Evolutionary conservation across 805 yeast species (phyloP).

Genomic region (Kazachstania taianensis): DNA sequence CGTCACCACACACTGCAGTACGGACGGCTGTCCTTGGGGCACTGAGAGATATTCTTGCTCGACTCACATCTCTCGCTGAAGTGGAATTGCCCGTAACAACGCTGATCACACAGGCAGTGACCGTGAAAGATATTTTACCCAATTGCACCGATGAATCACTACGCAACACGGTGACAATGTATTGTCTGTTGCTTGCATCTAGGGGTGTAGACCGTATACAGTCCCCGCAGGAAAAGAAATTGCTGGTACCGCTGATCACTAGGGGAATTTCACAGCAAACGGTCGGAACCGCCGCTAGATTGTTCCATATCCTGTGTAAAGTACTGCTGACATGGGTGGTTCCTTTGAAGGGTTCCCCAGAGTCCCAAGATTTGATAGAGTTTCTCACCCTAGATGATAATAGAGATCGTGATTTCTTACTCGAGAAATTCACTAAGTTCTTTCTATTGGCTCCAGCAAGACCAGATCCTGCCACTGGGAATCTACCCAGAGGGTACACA

Average conservation of each 20-base stretch:
- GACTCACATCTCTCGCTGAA: slow-evolving; percentile 46
- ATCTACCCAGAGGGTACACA: slow-evolving; percentile 35
- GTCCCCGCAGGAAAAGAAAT: slow-evolving; percentile 26
- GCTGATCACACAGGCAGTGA: slow-evolving; percentile 50
- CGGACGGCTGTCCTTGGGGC: slow-evolving; percentile 58
- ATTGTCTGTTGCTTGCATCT: slow-evolving; percentile 55
- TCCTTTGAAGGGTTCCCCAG: slow-evolving; percentile 39
- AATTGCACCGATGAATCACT: slow-evolving; percentile 20
- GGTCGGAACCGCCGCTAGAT: slow-evolving; percentile 38
- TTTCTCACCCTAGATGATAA: slow-evolving; percentile 30
- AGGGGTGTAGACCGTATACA: slow-evolving; percentile 52
- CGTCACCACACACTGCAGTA: slow-evolving; percentile 58
- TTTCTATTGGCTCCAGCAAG: slow-evolving; percentile 45
- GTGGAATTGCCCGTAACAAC: slow-evolving; percentile 57
- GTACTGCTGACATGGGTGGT: slow-evolving; percentile 39
- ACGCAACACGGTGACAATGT: slow-evolving; percentile 43
- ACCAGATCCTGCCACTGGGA: slow-evolving; percentile 25
- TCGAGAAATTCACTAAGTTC: slow-evolving; percentile 42
- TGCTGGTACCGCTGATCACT: slow-evolving; percentile 39
- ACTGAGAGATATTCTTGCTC: slow-evolving; percentile 55
- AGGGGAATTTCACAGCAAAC: slow-evolving; percentile 36
- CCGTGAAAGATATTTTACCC: not conserved
- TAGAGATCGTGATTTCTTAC: slow-evolving; percentile 38
- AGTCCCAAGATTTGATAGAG: slow-evolving; percentile 30
- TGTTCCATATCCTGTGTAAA: slow-evolving; percentile 52